Percentiles rank a stretch among this genome's conserved stretches.
phyloP scores from a whole-genome alignment of 2,329 filamentous ascomycete species.

The Tolypocladium album region DNA sequence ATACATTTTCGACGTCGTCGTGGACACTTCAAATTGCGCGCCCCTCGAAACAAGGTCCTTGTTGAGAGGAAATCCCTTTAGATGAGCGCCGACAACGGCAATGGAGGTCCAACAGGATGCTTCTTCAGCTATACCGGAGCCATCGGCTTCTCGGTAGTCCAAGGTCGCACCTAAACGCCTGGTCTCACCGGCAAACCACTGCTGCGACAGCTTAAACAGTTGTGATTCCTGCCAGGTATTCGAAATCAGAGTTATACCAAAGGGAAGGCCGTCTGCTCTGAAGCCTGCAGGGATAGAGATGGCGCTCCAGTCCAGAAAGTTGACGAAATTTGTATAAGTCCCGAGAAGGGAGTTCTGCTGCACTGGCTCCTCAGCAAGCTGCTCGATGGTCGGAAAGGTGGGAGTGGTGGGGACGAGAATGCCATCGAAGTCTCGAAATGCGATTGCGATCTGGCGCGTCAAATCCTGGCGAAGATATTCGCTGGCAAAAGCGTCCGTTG shows the following conservation, averaged over 20 bases:
- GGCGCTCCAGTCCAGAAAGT: constrained; percentile 47
- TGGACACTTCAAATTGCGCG: constrained; percentile 11
- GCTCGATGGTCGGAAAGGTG: constrained; percentile 36
- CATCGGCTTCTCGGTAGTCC: background rate
- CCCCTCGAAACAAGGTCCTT: constrained; percentile 20
- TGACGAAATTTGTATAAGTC: constrained; percentile 49
- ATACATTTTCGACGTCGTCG: constrained; percentile 19
- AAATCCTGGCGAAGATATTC: constrained; percentile 26
- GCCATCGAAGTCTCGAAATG: constrained; percentile 31
- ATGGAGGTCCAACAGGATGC: constrained; percentile 6
- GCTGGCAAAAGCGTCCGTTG: constrained; percentile 33
- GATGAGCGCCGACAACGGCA: constrained; percentile 24
- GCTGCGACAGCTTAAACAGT: constrained; percentile 16
- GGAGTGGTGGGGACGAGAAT: constrained; percentile 48
- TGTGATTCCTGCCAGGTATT: constrained; percentile 21
- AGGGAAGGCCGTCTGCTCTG: constrained; percentile 22
- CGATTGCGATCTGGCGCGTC: constrained; percentile 27
- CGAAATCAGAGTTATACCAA: constrained; percentile 26
- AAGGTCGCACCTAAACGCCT: constrained; percentile 18
- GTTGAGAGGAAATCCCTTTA: constrained; percentile 22
- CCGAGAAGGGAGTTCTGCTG: constrained; percentile 41
- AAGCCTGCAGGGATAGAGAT: constrained; percentile 41
- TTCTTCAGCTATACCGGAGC: background rate
- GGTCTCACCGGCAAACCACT: constrained; percentile 13
- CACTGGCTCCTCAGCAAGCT: constrained; percentile 40